phyloP scores from a whole-genome alignment of 2,329 filamentous ascomycete species.

The Hymenoscyphus fraxineus region DNA sequence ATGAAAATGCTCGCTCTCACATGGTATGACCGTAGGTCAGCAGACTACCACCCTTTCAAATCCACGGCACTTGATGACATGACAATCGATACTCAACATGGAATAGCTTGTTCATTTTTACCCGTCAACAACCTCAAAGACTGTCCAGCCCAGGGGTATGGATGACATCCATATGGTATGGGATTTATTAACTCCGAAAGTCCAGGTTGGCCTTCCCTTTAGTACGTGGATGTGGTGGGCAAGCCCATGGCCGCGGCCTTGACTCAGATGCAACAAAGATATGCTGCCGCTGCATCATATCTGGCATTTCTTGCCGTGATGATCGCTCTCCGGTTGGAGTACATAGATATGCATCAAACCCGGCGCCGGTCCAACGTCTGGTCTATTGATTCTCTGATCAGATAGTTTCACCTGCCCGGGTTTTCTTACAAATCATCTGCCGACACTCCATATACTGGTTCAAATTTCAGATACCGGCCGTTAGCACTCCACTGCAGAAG shows the following conservation, averaged over 20 bases:
- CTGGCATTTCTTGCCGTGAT: neutral
- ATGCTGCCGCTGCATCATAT: neutral
- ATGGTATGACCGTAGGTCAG: neutral
- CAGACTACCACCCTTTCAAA: neutral
- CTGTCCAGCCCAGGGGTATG: neutral
- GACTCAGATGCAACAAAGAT: neutral
- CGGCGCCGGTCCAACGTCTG: neutral
- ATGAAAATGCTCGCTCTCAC: neutral
- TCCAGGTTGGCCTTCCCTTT: neutral
- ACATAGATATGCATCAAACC: constrained; percentile 1
- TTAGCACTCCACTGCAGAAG: no score
- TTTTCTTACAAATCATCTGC: neutral
- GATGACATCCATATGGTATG: no score
- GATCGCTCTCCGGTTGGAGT: neutral
- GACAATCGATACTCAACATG: constrained; percentile 3
- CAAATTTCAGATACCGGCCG: no score
- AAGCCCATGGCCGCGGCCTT: neutral
- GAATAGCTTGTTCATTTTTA: neutral
- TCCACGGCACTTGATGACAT: neutral
- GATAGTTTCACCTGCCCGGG: neutral
- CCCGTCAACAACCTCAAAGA: neutral
- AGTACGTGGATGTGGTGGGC: neutral
- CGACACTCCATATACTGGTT: neutral
- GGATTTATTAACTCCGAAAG: neutral
- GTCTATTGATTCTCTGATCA: neutral